Percentiles rank a stretch among this genome's conserved stretches.
Conservation (phyloP, 2,329 filamentous ascomycete genomes). For the Blastomyces gilchristii region DNA sequence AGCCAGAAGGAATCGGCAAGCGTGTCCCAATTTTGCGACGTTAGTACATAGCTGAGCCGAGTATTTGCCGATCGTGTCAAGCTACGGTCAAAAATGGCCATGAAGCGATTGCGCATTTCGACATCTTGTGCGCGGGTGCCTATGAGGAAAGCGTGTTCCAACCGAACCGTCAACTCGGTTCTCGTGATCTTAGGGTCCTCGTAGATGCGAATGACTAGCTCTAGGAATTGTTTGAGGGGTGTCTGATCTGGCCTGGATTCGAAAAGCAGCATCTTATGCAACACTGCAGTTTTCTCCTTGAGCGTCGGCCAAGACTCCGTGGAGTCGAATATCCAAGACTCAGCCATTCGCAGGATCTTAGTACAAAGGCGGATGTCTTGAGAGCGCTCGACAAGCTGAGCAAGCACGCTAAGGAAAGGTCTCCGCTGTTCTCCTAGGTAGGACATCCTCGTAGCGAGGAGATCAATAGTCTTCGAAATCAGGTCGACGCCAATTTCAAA, state of each 20-base stretch:
- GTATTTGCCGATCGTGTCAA: constrained; percentile 86
- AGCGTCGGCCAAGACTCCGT: constrained; percentile 92
- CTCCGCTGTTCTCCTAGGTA: constrained; percentile 80
- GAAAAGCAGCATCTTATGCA: constrained; percentile 98
- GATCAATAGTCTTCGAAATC: constrained; percentile 90
- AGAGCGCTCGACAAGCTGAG: constrained; percentile 90
- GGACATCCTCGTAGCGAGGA: constrained; percentile 86
- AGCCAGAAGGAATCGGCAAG: constrained; percentile 94
- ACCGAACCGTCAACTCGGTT: constrained; percentile 88
- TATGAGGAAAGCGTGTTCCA: constrained; percentile 97
- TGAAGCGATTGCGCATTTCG: constrained; percentile 93
- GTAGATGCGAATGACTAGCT: constrained; percentile 94
- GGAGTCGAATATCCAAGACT: constrained; percentile 90
- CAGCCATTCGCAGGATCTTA: constrained; percentile 88
- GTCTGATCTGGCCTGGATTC: constrained; percentile 74
- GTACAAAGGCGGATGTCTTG: constrained; percentile 76
- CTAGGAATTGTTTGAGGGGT: constrained; percentile 83
- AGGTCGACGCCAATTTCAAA: constrained; percentile 80
- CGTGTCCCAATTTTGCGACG: constrained; percentile 93
- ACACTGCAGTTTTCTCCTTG: constrained; percentile 95
- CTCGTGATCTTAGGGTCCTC: constrained; percentile 93
- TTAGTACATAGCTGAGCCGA: constrained; percentile 78
- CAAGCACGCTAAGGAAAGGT: constrained; percentile 89
- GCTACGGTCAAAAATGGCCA: constrained; percentile 91
- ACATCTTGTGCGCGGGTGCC: constrained; percentile 88